A percentile compares a stretch with the other conserved stretches of the same genome.
Evolutionary conservation across 106 monocot species (phyloP).

Genomic region (Agapanthus africanus): DNA sequence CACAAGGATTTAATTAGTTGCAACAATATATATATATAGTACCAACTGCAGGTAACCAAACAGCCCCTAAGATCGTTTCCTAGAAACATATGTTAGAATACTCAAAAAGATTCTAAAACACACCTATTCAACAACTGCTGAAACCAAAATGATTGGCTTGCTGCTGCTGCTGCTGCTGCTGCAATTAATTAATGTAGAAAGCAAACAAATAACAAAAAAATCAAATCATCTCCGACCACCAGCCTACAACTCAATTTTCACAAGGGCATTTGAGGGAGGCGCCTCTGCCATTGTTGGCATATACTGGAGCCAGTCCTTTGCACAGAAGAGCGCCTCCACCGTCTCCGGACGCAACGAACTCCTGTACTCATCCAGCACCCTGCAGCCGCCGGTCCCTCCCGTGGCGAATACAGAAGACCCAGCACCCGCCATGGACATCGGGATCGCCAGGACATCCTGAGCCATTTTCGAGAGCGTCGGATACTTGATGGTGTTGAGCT

Average conservation of each 20-base stretch:
- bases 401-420: constrained; percentile 51
- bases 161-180: no score
- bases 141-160: no score
- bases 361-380: constrained; percentile 70
- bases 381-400: constrained; percentile 28
- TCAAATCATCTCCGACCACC: no score
- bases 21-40: no score
- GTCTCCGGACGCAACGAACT: constrained; percentile 68
- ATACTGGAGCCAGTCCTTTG: constrained; percentile 88
- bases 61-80: no score
- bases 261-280: constrained; percentile 28
- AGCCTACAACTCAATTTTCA: constrained; percentile 54
- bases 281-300: constrained; percentile 34
- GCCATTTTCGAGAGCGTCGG: constrained; percentile 90
- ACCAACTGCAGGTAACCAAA: no score
- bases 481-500: constrained; percentile 70
- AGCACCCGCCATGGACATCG: constrained; percentile 54
- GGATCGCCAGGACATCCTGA: constrained; percentile 69
- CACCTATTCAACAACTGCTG: no score
- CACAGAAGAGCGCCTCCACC: constrained; percentile 82
- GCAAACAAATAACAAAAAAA: no score
- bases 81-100: no score
- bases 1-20: no score
- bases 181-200: no score
- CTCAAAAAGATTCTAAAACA: no score